These are phyloP conservation scores for Calocybe cyanea DNA, from an alignment of 768 basidiomycete genomes.

Conservation along the genomic window DNA sequence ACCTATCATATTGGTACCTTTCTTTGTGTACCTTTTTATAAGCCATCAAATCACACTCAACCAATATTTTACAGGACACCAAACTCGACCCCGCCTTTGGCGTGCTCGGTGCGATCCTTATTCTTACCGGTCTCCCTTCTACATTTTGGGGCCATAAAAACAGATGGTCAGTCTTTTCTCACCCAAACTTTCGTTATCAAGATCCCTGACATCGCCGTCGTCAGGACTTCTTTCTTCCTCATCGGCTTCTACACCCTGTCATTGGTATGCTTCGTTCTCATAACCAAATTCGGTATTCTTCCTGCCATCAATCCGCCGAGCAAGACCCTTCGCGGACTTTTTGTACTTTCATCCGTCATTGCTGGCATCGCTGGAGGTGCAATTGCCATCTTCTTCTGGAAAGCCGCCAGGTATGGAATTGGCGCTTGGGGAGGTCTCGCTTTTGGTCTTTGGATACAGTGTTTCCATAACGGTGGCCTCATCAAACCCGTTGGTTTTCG, in stretches of 20 bases:
- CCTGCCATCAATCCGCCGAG: conserved; percentile 80
- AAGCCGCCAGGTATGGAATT: conserved; percentile 78
- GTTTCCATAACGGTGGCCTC: conserved; percentile 77
- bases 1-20: conserved; percentile 20
- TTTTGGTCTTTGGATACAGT: conserved; percentile 83
- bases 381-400: conserved; percentile 90
- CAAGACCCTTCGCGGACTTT: conserved; percentile 80
- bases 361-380: conserved; percentile 84
- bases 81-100: conserved; percentile 85
- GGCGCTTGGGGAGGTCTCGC: conserved; percentile 88
- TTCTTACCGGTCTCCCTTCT: conserved; percentile 84
- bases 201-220: conserved; percentile 8
- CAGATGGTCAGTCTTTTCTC: conserved; percentile 61
- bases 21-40: conserved; percentile 21
- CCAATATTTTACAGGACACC: conserved; percentile 43
- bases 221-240: conserved; percentile 90
- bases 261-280: conserved; percentile 82
- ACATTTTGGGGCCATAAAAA: conserved; percentile 95
- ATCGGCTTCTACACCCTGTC: conserved; percentile 88
- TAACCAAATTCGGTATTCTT: conserved; percentile 83
- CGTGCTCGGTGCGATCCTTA: conserved; percentile 83
- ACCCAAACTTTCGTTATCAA: conserved; percentile 11
- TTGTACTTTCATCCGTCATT: conserved; percentile 76
- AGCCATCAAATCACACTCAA: conserved; percentile 28
- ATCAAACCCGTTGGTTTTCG: conserved; percentile 73